A percentile compares a stretch with the other conserved stretches of the same genome.
Evolutionary conservation across 2,329 filamentous ascomycete species (phyloP).

Genomic region (Arachnopeziza araneosa): DNA sequence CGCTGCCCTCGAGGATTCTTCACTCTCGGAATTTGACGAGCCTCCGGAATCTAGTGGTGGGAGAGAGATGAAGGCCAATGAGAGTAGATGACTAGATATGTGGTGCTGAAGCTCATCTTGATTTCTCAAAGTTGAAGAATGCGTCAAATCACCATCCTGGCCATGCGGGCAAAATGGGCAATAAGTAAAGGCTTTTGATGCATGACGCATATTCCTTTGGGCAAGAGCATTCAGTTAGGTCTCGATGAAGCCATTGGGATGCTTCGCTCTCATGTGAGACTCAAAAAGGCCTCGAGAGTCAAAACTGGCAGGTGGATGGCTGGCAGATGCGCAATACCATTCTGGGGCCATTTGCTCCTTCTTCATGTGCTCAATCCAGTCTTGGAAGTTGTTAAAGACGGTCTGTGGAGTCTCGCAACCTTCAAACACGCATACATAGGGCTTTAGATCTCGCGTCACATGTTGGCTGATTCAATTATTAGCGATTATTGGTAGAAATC

Average conservation of each 20-base stretch:
- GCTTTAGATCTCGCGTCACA: constrained; percentile 4
- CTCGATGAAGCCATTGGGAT: not conserved
- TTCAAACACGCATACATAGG: constrained; percentile 3
- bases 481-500: not conserved
- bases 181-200: constrained; percentile 2
- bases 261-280: constrained; percentile 2
- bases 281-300: constrained; percentile 3
- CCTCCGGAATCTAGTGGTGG: constrained; percentile 1
- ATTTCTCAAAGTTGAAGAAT: constrained; percentile 2
- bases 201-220: constrained; percentile 2
- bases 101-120: constrained; percentile 4
- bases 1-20: not conserved
- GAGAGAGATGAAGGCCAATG: constrained; percentile 3
- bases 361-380: constrained; percentile 2
- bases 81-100: constrained; percentile 3
- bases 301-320: constrained; percentile 3
- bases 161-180: constrained; percentile 3
- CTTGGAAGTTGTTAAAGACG: constrained; percentile 3
- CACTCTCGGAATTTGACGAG: constrained; percentile 2
- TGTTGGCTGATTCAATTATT: constrained; percentile 4
- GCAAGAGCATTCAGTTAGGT: constrained; percentile 1
- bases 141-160: constrained; percentile 3
- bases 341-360: constrained; percentile 4
- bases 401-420: constrained; percentile 4
- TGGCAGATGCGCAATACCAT: constrained; percentile 4